A percentile compares a stretch with the other conserved stretches of the same genome.
These are phyloP conservation scores for Yamadazyma epiphylla DNA, from an alignment of 1,139 yeast genomes.

Conservation along the genomic window DNA sequence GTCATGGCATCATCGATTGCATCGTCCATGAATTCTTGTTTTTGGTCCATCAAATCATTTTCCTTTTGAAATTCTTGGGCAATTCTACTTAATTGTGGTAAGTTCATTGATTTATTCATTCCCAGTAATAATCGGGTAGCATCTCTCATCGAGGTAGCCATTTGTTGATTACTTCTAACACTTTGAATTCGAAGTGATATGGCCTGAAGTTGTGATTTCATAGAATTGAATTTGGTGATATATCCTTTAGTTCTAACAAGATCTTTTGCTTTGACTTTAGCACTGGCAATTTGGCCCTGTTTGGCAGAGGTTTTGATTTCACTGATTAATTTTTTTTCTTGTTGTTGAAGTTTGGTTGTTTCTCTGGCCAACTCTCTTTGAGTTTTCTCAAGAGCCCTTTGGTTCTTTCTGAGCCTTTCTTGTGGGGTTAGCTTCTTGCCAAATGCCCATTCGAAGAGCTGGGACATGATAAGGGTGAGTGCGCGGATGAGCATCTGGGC, in stretches of 20 bases:
- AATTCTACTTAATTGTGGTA: constrained; percentile 83
- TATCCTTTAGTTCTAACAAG: constrained; percentile 81
- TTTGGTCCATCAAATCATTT: constrained; percentile 95
- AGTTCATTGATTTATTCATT: constrained; percentile 85
- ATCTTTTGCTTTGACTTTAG: constrained; percentile 94
- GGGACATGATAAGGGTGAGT: constrained; percentile 45
- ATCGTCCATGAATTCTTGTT: constrained; percentile 98
- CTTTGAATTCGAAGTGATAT: constrained; percentile 86
- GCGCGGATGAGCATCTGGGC: too few relatives aligned
- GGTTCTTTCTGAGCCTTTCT: constrained; percentile 91
- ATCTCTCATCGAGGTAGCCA: constrained; percentile 92
- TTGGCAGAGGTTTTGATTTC: constrained; percentile 93
- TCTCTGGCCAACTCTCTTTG: constrained; percentile 92
- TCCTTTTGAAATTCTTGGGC: constrained; percentile 95
- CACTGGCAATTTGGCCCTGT: constrained; percentile 81
- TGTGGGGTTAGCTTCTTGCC: constrained; percentile 94
- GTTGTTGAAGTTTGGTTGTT: constrained; percentile 77
- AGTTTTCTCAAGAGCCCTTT: constrained; percentile 88
- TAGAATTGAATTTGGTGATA: constrained; percentile 82
- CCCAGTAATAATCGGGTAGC: constrained; percentile 85
- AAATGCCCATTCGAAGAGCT: constrained; percentile 88
- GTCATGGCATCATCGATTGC: constrained; percentile 96
- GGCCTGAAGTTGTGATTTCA: constrained; percentile 95
- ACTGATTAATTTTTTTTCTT: constrained; percentile 79
- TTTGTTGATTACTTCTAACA: constrained; percentile 89